Evolutionary conservation across 1,284 basidiomycete genomes (phyloP), one percentile per base, ranked within the genome.

Genomic region (Microbotryum lychnidis-dioicae): DNA sequence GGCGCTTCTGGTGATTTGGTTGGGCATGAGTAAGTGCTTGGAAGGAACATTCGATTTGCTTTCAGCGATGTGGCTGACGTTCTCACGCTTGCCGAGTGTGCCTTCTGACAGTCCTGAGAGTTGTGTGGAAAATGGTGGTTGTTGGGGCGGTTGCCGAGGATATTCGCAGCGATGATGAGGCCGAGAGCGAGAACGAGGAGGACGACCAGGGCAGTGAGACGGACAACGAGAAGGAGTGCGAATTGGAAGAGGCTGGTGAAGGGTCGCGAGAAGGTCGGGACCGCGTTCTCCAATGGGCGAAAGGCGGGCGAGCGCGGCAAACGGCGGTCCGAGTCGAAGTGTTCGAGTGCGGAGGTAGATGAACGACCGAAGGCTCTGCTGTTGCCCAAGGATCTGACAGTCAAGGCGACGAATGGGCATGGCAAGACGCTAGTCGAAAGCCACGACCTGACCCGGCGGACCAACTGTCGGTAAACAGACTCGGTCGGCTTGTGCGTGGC

Each of bases 61-160:
- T 20, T 42, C 33, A 8, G 49, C 18, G 44, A 20, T 48, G 67
- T 69, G 50, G 50, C 69, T 75, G 14, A 75, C 37, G 74, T 97
- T 44, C 85, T 92, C 73, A 77, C 79, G 70, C 86, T 87, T 84
- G 91, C 93, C 64, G 23, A 54, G 10, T n/a, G 9, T 3, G 27
- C 27, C 23, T 25, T n/a, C 25, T 21, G 20, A 53, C 52, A 63
- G 63, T 67, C 55, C 82, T 84, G 69, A 82, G 84, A 31, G 82
- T 97, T 18, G 89, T 89, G 12, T 89, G 83, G 73, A 80, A 84
- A 29, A 67, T 67, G 20, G 92, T 94, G 1, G 72, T 94, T 29
- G 81, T 79, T 14, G 90, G 89, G 0, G 76, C 83, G 49, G 86
- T 84, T 3, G 93, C 92, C 1, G 85, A 89, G 52, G 94, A 97